Evolutionary conservation across 2,329 filamentous ascomycete species (phyloP), one percentile per base, ranked within the genome.

Genomic region (Colletotrichum cuscutae): DNA sequence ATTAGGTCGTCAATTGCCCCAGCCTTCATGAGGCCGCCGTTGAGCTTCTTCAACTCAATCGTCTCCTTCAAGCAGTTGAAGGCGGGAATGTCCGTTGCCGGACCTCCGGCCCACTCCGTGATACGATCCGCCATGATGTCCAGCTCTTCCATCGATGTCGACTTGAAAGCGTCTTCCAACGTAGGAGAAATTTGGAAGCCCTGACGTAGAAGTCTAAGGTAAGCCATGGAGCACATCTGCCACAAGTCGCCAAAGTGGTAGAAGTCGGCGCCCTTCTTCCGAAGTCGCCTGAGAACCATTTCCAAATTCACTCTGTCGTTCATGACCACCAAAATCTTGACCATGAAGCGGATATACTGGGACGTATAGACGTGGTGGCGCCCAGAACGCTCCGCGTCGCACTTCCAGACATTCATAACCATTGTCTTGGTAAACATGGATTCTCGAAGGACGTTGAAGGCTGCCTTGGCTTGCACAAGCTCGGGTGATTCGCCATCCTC

Each of bases 341-440:
- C 90, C 81, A 97, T 94, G 79, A 97, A 97, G 22, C 91, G 91
- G 1, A 95, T 93, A 78, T 98, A 98, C 75, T 93, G 92, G 61
- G 94, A 91, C 0, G 95, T 98, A 80, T 97, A 98, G 49, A 98
- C 95, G 78, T 97, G 97, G 80, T 98, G 95, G 22, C 95, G 90
- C 0, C 95, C 95, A 0, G 95, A 88, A 2, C 89, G 86, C 78
- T 98, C 95, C 59, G 94, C 91, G 76, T 98, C 95, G 49, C 95
- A 97, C 77, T 95, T 96, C 95, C 95, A 98, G 4, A 98, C 95
- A 79, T 97, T 96, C 81, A 98, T 92, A 1, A 94, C 92, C 92
- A 97, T 97, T 0, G 95, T 97, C 84, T 98, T 98, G 52, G 95
- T 97, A 76, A 98, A 96, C 89, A 91, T 91, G 74, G 86, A 89